A percentile compares a stretch with the other conserved stretches of the same genome.
These are phyloP conservation scores for Candida qinlingensis DNA, from an alignment of 805 yeast genomes.

Conservation along the genomic window DNA sequence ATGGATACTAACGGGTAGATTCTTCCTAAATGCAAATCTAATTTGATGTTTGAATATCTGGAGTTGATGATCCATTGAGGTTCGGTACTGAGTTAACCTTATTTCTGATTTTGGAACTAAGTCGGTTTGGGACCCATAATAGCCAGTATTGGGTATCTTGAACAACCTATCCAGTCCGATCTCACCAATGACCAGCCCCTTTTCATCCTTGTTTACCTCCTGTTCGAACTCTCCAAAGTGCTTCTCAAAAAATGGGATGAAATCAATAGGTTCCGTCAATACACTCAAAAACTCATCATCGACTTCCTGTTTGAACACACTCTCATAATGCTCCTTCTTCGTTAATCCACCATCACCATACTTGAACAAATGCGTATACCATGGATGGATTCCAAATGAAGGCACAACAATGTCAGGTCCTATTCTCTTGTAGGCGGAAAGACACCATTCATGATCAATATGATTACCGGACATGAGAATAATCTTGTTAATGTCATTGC, in stretches of 20 bases:
- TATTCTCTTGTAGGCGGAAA: conserved; percentile 10
- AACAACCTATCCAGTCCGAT: conserved; percentile 84
- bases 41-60: conserved; percentile 46
- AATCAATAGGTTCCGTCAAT: conserved; percentile 58
- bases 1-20: conserved; percentile 66
- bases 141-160: conserved; percentile 59
- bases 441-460: conserved; percentile 30
- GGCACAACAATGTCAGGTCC: conserved; percentile 29
- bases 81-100: conserved; percentile 42
- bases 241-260: conserved; percentile 30
- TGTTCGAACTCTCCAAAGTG: conserved; percentile 11
- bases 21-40: conserved; percentile 43
- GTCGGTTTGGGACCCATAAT: conserved; percentile 33
- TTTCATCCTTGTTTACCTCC: neutral
- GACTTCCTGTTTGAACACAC: conserved; percentile 39
- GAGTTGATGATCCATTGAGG: conserved; percentile 62
- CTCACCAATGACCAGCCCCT: conserved; percentile 63
- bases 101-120: conserved; percentile 5
- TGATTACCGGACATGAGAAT: conserved; percentile 45
- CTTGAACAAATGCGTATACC: conserved; percentile 72
- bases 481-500: conserved; percentile 7
- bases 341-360: conserved; percentile 11
- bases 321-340: conserved; percentile 51
- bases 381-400: conserved; percentile 82
- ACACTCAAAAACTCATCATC: conserved; percentile 33